Evolutionary conservation across 2,329 filamentous ascomycete species (phyloP), one percentile per base, ranked within the genome.

Genomic region (Ophiostoma sp.): DNA sequence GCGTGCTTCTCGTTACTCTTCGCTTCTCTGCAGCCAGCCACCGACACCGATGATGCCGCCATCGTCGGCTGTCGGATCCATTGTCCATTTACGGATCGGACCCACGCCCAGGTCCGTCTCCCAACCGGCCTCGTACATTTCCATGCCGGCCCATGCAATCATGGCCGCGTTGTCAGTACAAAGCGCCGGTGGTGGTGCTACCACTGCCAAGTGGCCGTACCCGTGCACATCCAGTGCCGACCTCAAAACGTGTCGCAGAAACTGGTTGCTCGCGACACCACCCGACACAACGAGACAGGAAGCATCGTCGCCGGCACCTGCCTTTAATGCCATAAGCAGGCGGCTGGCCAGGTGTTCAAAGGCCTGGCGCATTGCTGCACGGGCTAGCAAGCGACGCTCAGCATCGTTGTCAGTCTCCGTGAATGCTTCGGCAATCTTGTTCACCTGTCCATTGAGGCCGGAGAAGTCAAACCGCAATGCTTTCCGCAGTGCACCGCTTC

Each of bases 101-200:
- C 83, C 76, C 68, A 88, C 83, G 38, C 80, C 82, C 68, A 93
- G 74, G 27, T 85, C 83, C 8, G 87, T 89, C 69, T 81, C 78
- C 82, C 86, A 93, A 0, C 94, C 93, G 0, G 85, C 86, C 77
- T 90, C 84, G 75, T 85, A 97, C 93, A 99, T 97, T 79, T 98
- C 93, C 72, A 93, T 84, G 0, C 90, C 95, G 0, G 93, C 83
- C 94, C 95, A 98, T 1, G 90, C 94, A 76, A 98, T 93, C 95
- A 99, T 99, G 64, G 93, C 92, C 12, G 95, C 95, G 77, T 99
- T 98, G 75, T 99, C 95, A 0, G 92, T 97, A 76, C 95, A 98
- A 67, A 94, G 82, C 58, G 83, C 81, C 9, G 85, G 78, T 2
- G 93, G 93, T n/a, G 95, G 94, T 68, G 89, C 90, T 42, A 89